Base-by-base conservation (phyloP, 192 early-diverging fungal species). In the Podila horticola region DNA sequence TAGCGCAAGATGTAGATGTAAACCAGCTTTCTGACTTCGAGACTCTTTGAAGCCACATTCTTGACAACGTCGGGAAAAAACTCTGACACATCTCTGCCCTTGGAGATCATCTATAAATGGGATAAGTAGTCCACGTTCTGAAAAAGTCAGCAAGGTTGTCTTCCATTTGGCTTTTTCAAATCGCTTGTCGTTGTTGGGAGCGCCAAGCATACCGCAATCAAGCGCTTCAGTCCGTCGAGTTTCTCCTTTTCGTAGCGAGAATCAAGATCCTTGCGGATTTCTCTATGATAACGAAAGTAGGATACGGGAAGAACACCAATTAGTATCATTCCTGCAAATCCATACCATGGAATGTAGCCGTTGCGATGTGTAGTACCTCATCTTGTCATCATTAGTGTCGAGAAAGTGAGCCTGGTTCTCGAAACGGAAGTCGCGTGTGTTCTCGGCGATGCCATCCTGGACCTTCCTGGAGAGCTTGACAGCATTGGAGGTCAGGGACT, bases 31-130 rank as follows among this genome's bases (percentile, higher is more conserved):
- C 96, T 91, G 36, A 98, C 90, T 69, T 97, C 95, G 67, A 97
- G 86, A 64, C 93, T 95, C 9, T 87, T 88, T 12, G 96, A 94
- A 0, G 95, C 96, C 0, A 99, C 98, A 82, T 98, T 98, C 83
- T 98, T 99, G 66, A 99, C 97, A 19, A 99, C 97, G 69, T 96
- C 93, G 36, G 94, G 91, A 72, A 95, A 99, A 83, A 94, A 96
- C 82, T 93, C 92, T 11, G 94, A 94, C 19, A 96, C 95, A 82
- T 97, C 92, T 24, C 91, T 89, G 24, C 96, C 96, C 84, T 95
- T 95, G 22, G 94, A 95, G 36, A 98, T 94, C 85, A 95, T 91
- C 91, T 94, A 81, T n/a, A 55, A 20, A 55, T 9, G 2, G 5
- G 26, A 71, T 45, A 22, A 13, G 11, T 38, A 31, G 59, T 55